A percentile compares a stretch with the other conserved stretches of the same genome.
These are phyloP conservation scores for Apophysomyces ossiformis DNA, from an alignment of 371 early-diverging fungal genomes.

Conservation along the genomic window DNA sequence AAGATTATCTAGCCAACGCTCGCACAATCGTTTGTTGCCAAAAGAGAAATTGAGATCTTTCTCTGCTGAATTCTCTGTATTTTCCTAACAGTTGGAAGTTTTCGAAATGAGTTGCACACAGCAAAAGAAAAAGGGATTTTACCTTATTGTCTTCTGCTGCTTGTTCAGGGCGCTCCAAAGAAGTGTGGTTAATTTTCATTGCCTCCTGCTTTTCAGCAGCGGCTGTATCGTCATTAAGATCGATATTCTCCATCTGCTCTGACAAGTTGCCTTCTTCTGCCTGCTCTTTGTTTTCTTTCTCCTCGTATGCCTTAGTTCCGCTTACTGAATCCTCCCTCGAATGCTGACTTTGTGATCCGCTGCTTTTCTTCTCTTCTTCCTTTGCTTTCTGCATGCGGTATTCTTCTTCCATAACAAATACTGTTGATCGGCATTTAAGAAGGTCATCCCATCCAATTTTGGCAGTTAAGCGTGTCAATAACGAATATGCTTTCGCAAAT, in stretches of 20 bases:
- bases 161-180: slow-evolving; percentile 43
- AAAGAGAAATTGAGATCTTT: slow-evolving; percentile 65
- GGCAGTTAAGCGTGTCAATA: slow-evolving; percentile 79
- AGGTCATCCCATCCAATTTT: slow-evolving; percentile 96
- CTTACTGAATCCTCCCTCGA: slow-evolving; percentile 19
- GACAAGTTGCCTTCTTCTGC: slow-evolving; percentile 22
- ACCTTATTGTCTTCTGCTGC: slow-evolving; percentile 47
- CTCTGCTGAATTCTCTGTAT: slow-evolving; percentile 12
- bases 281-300: slow-evolving; percentile 15
- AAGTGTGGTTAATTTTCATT: slow-evolving; percentile 30
- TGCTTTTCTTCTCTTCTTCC: slow-evolving; percentile 59
- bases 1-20: slow-evolving; percentile 97
- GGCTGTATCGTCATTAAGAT: slow-evolving; percentile 30
- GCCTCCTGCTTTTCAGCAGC: slow-evolving; percentile 4
- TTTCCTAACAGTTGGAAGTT: slow-evolving; percentile 4
- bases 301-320: slow-evolving; percentile 7
- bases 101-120: neutral
- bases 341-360: slow-evolving; percentile 26
- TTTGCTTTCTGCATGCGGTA: slow-evolving; percentile 79
- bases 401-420: slow-evolving; percentile 98
- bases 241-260: slow-evolving; percentile 41
- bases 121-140: slow-evolving; percentile 2
- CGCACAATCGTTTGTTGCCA: slow-evolving; percentile 94
- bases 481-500: slow-evolving; percentile 84
- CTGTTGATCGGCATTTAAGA: slow-evolving; percentile 79